Base-by-base conservation (phyloP, 345 rosid species). In the Pistacia atlantica region DNA sequence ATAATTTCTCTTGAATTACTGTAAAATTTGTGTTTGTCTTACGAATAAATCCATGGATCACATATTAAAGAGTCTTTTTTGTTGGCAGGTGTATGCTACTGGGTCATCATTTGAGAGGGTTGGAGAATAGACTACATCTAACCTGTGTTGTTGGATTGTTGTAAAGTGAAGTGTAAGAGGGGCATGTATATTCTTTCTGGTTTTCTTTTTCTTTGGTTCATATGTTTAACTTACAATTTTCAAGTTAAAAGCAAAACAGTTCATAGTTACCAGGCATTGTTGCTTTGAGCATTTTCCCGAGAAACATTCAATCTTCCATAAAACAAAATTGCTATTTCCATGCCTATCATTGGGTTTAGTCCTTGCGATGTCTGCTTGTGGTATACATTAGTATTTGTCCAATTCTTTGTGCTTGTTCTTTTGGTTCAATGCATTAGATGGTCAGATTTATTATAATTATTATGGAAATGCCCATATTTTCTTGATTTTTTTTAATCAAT, bases 101-200 rank as follows among this genome's bases (percentile, higher is more conserved):
- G 81, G 98, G 97, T 79, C 97, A 93, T 87, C 97, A 95, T 84
- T 83, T 93, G 78, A 87, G 97, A 91, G 95, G 97, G 73, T 83
- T 95, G 91, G 98, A 95, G 85, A 93, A 88, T 85, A 90, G 96
- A 74, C 88, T 95, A 83, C 98, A 91, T 72, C 83, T 93, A 77
- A 95, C 89, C 69, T 95, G 98, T 87, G 97, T 83, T 48, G 94
- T 90, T 68, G 99, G 97, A 65, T 89, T 93, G 86, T 81, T 95
- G 92, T 95, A 82, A 88, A 78, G 77, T 68, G 63, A 42, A 72
- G 55, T 45, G 71, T 48, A 54, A 63, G 61, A 28, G 76, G 75
- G 75, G 78, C 78, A 77, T 92, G 87, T 89, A 87, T 70, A 91
- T 84, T 83, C 88, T 81, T 83, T 84, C 74, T 64, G 46, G 73